Conservation (phyloP, 2,329 filamentous ascomycete genomes). For the Cordyceps farinosa region DNA sequence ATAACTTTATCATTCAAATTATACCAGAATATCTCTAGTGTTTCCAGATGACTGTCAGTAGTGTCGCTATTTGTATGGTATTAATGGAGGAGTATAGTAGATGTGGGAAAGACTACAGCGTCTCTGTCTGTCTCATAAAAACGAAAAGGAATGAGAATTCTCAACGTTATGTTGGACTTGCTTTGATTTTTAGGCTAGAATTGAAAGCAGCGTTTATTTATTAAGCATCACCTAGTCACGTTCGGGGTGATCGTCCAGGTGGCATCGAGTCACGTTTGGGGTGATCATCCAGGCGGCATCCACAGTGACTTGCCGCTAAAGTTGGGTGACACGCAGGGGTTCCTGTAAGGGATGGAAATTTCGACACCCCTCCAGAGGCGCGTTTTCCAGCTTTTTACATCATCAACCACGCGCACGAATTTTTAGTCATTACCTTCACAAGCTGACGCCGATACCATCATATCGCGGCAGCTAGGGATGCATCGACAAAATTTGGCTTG, state of each 20-base stretch:
- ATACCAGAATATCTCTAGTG: neutral
- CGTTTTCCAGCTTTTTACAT: conserved; percentile 7
- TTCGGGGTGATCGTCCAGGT: too few species aligned
- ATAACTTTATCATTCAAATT: neutral
- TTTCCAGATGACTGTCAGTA: neutral
- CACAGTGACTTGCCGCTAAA: conserved; percentile 10
- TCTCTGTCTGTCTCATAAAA: too few species aligned
- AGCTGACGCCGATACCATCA: neutral
- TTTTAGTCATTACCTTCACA: neutral
- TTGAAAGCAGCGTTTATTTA: too few species aligned
- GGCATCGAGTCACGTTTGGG: neutral
- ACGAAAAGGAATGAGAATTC: too few species aligned
- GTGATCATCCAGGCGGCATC: neutral
- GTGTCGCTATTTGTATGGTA: too few species aligned
- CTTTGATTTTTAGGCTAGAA: too few species aligned
- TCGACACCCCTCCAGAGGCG: conserved; percentile 15
- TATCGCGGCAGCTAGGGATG: neutral
- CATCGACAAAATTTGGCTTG: neutral
- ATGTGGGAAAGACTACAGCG: too few species aligned
- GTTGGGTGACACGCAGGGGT: neutral
- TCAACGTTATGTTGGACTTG: too few species aligned
- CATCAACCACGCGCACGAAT: conserved; percentile 5
- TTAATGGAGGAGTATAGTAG: too few species aligned
- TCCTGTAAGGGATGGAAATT: conserved; percentile 12
- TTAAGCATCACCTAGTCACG: too few species aligned